A percentile compares a stretch with the other conserved stretches of the same genome.
Conservation (phyloP, 2,329 filamentous ascomycete species). For the Penicillium expansum region DNA sequence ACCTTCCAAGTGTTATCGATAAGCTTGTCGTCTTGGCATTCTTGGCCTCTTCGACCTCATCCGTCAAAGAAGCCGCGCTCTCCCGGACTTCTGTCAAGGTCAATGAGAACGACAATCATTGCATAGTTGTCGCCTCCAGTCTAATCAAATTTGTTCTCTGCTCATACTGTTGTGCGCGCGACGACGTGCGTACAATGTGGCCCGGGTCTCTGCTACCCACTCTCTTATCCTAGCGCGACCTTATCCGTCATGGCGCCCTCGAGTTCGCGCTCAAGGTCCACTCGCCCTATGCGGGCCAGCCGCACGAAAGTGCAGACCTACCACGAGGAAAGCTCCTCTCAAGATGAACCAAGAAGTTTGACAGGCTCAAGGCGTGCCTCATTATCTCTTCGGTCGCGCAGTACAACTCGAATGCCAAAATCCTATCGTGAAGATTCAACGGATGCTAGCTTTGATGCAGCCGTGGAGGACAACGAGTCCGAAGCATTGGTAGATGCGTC, state of each 20-base stretch:
- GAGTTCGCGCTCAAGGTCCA: conserved; percentile 20
- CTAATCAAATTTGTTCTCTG: background rate
- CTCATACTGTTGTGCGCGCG: background rate
- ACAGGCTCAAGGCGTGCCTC: conserved; percentile 18
- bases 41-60: conserved; percentile 12
- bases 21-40: conserved; percentile 11
- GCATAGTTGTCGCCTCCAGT: too few relatives aligned
- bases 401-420: conserved; percentile 23
- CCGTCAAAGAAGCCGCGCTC: background rate
- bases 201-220: background rate
- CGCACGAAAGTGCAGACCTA: conserved; percentile 39
- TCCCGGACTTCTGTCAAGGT: background rate
- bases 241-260: conserved; percentile 32
- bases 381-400: conserved; percentile 33
- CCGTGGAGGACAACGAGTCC: conserved; percentile 8
- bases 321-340: conserved; percentile 37
- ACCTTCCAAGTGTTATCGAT: conserved; percentile 22
- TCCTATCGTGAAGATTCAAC: conserved; percentile 39
- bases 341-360: conserved; percentile 24
- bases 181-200: conserved; percentile 10
- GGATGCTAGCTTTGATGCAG: conserved; percentile 26
- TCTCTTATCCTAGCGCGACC: conserved; percentile 11
- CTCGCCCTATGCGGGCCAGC: conserved; percentile 37
- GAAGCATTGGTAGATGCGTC: conserved; percentile 13
- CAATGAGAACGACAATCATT: background rate